phyloP scores from a whole-genome alignment of 345 rosid genomes.

The Arabidopsis thaliana region DNA sequence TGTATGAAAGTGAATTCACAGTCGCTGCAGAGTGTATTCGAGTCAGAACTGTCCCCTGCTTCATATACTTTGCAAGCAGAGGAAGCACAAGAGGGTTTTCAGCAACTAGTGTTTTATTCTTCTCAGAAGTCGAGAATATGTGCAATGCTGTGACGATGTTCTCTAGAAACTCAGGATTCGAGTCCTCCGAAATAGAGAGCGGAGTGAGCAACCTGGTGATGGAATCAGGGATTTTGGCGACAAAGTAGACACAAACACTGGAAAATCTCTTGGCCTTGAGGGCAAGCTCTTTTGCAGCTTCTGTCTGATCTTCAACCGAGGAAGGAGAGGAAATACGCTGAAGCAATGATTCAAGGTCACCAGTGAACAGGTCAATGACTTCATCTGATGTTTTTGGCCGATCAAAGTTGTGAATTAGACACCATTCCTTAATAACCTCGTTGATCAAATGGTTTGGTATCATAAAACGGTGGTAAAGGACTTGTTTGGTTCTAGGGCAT shows the following conservation, averaged over 20 bases:
- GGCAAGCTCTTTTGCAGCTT: constrained; percentile 57
- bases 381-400: constrained; percentile 44
- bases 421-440: constrained; percentile 57
- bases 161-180: constrained; percentile 41
- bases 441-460: constrained; percentile 49
- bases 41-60: constrained; percentile 49
- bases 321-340: constrained; percentile 52
- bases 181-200: constrained; percentile 39
- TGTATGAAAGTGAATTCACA: constrained; percentile 47
- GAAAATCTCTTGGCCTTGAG: constrained; percentile 49
- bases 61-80: constrained; percentile 51
- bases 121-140: constrained; percentile 53
- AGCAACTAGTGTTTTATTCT: constrained; percentile 48
- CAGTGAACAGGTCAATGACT: constrained; percentile 34
- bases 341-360: constrained; percentile 48
- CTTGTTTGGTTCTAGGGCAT: constrained; percentile 58
- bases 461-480: constrained; percentile 49
- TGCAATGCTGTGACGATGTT: constrained; percentile 50
- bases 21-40: constrained; percentile 64
- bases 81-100: constrained; percentile 52
- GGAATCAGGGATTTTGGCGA: constrained; percentile 39
- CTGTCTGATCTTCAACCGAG: constrained; percentile 48
- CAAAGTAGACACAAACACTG: constrained; percentile 51
- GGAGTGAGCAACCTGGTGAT: constrained; percentile 53
- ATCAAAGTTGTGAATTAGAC: constrained; percentile 45